Base-by-base conservation (phyloP, 768 basidiomycete genomes). In the Pleurotus tuoliensis region DNA sequence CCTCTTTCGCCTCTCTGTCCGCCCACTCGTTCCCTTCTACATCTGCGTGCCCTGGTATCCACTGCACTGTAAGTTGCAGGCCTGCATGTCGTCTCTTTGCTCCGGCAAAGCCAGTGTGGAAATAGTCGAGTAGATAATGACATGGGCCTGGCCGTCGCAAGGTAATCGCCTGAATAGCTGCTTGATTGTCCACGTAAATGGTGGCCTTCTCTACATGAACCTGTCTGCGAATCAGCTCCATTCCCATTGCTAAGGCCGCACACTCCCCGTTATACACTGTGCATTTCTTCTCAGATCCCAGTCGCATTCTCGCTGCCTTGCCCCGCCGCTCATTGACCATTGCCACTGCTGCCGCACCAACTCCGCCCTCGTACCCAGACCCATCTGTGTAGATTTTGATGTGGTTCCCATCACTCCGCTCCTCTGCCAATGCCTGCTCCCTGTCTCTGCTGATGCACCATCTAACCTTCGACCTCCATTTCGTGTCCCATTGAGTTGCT, bases 21-120 rank as follows among this genome's bases (percentile, higher is more conserved):
- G 63, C 64, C 15, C 15, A 20, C 47, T 70, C 61, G 18, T 70
- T 70, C 0, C 69, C 69, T 12, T 38, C 49, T 5, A 70, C 61
- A 7, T 61, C 63, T 5, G 37, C 47, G 58, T 70, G 69, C 0
- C 67, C 66, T 20, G 64, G 62, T 7, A 58, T 60, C 69, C 69
- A 70, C 2, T 6, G 24, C 0, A 66, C 16, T 7, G 11, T 47
- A 0, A 53, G 47, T 0, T 18, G 55, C 3, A 52, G 47, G 5
- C 3, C 41, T 3, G 34, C 52, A 20, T 38, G 61, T 5, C 3
- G 18, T 18, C 56, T 47, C 18, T 34, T 20, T 1, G 54, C 24
- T 24, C 13, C 9, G 6, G 3, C 37, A 24, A 44, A 24, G 37
- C 13, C 18, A 5, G 12, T 9, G 30, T 59, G 43, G 15, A 56